Percentiles rank a stretch among this genome's conserved stretches.
These are phyloP conservation scores for Nitzschia putrida DNA, from an alignment of 108 stramenopile species.

Conservation along the genomic window DNA sequence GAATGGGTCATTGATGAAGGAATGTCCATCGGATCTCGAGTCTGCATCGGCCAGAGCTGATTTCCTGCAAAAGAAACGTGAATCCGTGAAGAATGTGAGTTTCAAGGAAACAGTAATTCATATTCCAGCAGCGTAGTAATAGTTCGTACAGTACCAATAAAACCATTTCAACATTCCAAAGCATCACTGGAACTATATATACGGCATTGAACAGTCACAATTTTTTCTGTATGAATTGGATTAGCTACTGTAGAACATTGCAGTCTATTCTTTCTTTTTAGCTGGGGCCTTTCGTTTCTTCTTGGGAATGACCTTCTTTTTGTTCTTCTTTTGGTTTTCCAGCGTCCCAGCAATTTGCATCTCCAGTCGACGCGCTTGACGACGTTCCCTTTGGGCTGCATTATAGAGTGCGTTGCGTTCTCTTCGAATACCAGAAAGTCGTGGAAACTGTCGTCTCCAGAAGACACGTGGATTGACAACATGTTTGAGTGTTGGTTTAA, in stretches of 20 bases:
- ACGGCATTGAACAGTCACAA: not conserved
- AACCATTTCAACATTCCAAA: not conserved
- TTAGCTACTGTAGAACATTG: not conserved
- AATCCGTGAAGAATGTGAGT: slow-evolving; percentile 4
- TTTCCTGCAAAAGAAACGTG: slow-evolving; percentile 9
- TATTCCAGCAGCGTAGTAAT: not conserved
- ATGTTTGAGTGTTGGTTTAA: slow-evolving; percentile 30
- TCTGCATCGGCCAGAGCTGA: slow-evolving; percentile 8
- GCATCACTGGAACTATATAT: not conserved
- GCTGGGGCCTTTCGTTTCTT: not conserved
- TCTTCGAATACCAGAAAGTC: slow-evolving; percentile 30
- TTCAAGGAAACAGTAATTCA: not conserved
- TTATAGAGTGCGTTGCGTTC: too few species aligned
- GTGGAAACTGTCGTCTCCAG: slow-evolving; percentile 53
- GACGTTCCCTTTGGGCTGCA: too few species aligned
- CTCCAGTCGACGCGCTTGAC: slow-evolving; percentile 14
- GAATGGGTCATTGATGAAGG: not conserved
- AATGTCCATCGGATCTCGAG: not conserved
- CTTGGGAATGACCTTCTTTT: not conserved
- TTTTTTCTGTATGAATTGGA: not conserved
- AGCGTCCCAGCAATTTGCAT: not conserved
- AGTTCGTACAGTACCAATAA: not conserved
- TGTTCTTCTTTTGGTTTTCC: not conserved
- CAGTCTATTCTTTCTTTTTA: not conserved
- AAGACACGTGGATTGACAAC: slow-evolving; percentile 57